Evolutionary conservation across 768 basidiomycete genomes (phyloP).

Genomic region (Termitomyces sp.): DNA sequence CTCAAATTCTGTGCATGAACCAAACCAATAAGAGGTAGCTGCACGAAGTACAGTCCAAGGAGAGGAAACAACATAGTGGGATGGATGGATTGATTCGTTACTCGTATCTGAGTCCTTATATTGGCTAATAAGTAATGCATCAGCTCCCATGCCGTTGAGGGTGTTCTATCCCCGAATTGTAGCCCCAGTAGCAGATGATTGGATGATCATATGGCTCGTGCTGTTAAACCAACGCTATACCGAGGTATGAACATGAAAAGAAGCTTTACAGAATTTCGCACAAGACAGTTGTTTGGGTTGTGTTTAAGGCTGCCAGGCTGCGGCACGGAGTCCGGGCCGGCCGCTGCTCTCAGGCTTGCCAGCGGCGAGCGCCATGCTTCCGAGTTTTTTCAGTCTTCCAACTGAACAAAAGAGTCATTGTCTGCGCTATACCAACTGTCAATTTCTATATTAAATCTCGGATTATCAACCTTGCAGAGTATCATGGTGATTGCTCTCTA

Average conservation of each 20-base stretch:
- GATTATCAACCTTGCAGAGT: neutral
- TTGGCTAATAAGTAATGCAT: neutral
- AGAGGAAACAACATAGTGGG: constrained; percentile 8
- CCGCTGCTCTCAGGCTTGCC: no score
- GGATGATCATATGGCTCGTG: neutral
- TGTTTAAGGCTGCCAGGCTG: no score
- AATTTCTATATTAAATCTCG: neutral
- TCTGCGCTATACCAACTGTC: neutral
- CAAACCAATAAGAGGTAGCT: constrained; percentile 4
- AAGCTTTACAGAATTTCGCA: neutral
- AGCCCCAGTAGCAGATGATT: neutral
- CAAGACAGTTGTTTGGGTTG: no score
- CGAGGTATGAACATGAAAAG: neutral
- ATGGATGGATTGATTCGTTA: neutral
- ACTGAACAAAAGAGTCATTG: neutral
- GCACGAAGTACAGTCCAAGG: neutral
- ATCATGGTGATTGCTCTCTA: neutral
- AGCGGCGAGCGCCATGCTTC: no score
- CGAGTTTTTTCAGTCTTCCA: no score
- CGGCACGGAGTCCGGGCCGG: neutral
- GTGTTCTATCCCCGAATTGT: neutral
- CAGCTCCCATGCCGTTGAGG: neutral
- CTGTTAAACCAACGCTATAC: neutral
- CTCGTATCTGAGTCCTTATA: constrained; percentile 10
- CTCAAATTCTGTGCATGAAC: constrained; percentile 37